These are phyloP conservation scores for Paramecium sexaurelia DNA, from an alignment of 73 alveolate species.

Conservation along the genomic window DNA sequence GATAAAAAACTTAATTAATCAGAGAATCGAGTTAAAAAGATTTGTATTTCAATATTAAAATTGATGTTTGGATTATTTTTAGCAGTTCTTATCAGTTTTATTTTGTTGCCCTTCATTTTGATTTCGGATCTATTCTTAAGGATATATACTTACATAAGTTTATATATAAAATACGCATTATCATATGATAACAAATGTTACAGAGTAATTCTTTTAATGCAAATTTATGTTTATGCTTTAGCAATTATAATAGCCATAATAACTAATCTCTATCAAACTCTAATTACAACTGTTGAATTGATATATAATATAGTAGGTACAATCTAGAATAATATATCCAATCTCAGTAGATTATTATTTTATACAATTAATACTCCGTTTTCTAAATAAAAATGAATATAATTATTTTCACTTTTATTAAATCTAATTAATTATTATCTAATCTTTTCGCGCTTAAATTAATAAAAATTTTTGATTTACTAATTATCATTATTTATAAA, in stretches of 20 bases:
- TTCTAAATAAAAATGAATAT: background rate
- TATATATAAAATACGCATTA: background rate
- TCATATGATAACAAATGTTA: background rate
- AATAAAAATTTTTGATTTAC: too few species aligned
- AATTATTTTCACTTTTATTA: background rate
- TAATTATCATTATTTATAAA: too few species aligned
- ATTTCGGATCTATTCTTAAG: conserved; percentile 34
- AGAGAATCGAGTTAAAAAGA: background rate
- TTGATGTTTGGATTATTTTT: background rate
- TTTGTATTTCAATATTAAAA: background rate
- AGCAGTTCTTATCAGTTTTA: background rate
- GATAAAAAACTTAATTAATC: background rate
- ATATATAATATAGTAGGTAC: background rate
- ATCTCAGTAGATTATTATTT: background rate
- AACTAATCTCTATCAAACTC: background rate
- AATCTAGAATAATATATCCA: background rate
- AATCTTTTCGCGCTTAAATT: background rate
- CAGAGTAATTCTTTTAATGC: background rate
- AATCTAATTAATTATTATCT: too few species aligned
- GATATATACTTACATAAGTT: background rate
- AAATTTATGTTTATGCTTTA: background rate
- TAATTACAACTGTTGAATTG: background rate
- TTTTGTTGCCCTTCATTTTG: background rate
- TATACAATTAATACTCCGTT: background rate
- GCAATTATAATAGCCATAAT: background rate